Base-by-base conservation (phyloP, 805 yeast genomes). In the Saccharomycopsis fibuligera region DNA sequence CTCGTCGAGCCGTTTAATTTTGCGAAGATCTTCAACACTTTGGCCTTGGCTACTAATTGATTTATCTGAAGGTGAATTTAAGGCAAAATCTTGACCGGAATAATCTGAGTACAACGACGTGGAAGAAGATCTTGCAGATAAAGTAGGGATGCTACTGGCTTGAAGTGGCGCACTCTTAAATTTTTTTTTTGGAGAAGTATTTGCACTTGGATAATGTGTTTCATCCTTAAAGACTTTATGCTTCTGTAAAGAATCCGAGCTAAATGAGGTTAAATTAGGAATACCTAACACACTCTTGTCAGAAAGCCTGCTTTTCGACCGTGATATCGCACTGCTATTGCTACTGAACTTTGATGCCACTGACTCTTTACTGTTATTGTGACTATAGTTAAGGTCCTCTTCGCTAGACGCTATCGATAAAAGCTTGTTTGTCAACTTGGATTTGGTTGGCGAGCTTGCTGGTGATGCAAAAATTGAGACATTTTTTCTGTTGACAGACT, bases 391-490 rank as follows among this genome's bases (percentile, higher is more conserved):
- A 19, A 22, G 8, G 17, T 41, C 16, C 9, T 42, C 31, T 6
- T 31, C 45, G 30, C 30, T 33, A 4, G 38, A 19, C 4, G 36
- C 35, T n/a, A 30, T 10, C n/a, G 37, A 33, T 12, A 33, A 16
- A 12, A 51, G 35, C 22, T 41, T 47, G 22, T 36, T 47, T 10
- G 54, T 51, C 8, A 51, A 25, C 27, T 44, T 47, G 17, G 54
- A 51, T 17, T 44, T 47, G 14, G 22, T 17, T 12, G 54, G 54
- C n/a, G 54, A 51, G 24, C 21, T 43, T 8, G 43, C 16, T 2
- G 54, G 54, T 14, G 54, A 46, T 3, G 50, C 35, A 31, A 50
- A 47, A 25, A 50, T 43, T 16, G 50, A 43, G 2, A 33, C 27
- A 17, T n/a, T 39, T 21, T 27, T 40, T 21, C 42, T 38, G 16